These are phyloP conservation scores for Chlorella sp. DNA, from an alignment of 139 green algal species.

Conservation along the genomic window DNA sequence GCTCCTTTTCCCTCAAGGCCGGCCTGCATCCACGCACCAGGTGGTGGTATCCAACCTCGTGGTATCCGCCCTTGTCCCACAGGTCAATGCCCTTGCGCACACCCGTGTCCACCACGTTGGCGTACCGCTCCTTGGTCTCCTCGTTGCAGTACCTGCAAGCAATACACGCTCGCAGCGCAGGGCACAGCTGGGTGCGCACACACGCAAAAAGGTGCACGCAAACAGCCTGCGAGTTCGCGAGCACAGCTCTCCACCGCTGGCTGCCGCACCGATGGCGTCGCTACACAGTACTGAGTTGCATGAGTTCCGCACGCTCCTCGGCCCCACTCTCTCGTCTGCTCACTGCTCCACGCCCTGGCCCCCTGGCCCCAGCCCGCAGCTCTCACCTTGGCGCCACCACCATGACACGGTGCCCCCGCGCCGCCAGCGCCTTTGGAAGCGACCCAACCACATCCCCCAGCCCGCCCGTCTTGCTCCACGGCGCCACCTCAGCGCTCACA, in stretches of 20 bases:
- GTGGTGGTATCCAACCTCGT: slow-evolving; percentile 67
- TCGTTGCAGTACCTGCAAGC: slow-evolving; percentile 7
- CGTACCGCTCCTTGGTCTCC: slow-evolving; percentile 4
- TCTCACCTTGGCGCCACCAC: slow-evolving; percentile 68
- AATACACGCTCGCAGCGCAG: neutral
- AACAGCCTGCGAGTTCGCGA: too few relatives aligned
- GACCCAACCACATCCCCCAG: slow-evolving; percentile 83
- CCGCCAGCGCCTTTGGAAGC: slow-evolving; percentile 53
- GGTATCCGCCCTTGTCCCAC: slow-evolving; percentile 33
- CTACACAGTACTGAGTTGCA: too few relatives aligned
- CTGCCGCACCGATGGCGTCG: too few relatives aligned
- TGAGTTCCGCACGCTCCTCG: too few relatives aligned
- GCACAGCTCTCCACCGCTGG: too few relatives aligned
- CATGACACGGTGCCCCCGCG: slow-evolving; percentile 77
- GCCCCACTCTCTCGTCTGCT: too few relatives aligned
- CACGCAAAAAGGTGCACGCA: too few relatives aligned
- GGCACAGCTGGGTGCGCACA: too few relatives aligned
- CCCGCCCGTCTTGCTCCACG: slow-evolving; percentile 88
- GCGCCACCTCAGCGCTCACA: slow-evolving; percentile 67
- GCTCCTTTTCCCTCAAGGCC: too few relatives aligned
- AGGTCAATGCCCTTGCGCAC: slow-evolving; percentile 38
- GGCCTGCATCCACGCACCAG: slow-evolving; percentile 11
- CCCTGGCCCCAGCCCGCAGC: too few relatives aligned
- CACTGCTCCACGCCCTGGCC: too few relatives aligned
- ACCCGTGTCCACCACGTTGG: slow-evolving; percentile 12